Evolutionary conservation across 805 yeast genomes (phyloP).

Genomic region (Zygosaccharomyces pseudorouxii): DNA sequence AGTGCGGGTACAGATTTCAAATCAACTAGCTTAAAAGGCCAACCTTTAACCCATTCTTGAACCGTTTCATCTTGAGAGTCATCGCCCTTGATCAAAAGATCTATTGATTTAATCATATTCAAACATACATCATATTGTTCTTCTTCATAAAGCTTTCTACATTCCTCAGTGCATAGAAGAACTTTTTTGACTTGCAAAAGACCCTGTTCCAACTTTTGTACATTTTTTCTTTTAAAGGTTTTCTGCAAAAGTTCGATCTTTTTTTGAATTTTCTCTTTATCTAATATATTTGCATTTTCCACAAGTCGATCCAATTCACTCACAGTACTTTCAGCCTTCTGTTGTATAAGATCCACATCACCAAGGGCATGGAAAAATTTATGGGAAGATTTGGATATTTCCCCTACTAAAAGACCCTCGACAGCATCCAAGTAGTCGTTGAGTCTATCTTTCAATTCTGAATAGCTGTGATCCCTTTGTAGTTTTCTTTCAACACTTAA

Average conservation of each 20-base stretch:
- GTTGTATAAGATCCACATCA: constrained; percentile 63
- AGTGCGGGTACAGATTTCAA: constrained; percentile 33
- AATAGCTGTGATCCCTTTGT: constrained; percentile 43
- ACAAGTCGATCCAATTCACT: constrained; percentile 45
- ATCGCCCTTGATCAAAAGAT: constrained; percentile 55
- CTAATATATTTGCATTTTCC: constrained; percentile 42
- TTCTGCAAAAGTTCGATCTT: constrained; percentile 50
- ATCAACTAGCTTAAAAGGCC: constrained; percentile 40
- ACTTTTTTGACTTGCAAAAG: constrained; percentile 46
- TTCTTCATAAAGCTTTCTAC: constrained; percentile 22
- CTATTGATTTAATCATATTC: constrained; percentile 52
- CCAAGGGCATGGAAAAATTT: constrained; percentile 81
- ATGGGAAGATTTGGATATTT: constrained; percentile 78
- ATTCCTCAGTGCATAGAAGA: constrained; percentile 42
- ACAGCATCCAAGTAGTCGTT: constrained; percentile 81
- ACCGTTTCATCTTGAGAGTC: constrained; percentile 28
- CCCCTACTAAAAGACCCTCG: constrained; percentile 73
- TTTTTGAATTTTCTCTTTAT: constrained; percentile 44
- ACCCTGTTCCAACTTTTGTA: constrained; percentile 58
- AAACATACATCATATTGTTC: constrained; percentile 52
- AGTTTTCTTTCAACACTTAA: constrained; percentile 31
- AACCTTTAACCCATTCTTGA: constrained; percentile 32
- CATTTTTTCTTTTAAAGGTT: constrained; percentile 51
- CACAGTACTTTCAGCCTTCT: constrained; percentile 50
- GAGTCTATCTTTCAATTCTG: constrained; percentile 68